Conservation (phyloP, 1,284 basidiomycete genomes). For the Moesziomyces globuligerus region DNA sequence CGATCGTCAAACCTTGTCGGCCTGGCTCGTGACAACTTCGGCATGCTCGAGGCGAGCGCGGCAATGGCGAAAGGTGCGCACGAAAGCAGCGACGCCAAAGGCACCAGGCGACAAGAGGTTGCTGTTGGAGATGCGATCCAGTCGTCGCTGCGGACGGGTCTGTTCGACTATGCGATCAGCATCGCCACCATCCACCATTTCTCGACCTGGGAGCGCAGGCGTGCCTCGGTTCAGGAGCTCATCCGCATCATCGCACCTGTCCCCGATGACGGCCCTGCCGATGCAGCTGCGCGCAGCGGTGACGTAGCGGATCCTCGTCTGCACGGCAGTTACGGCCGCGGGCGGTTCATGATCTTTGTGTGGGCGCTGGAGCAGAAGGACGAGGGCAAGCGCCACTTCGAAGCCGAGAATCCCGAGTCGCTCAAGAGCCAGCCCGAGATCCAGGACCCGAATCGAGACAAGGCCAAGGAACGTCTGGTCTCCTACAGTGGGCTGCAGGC, state of each 20-base stretch:
- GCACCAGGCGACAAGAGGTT: constrained; percentile 50
- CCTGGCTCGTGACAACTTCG: constrained; percentile 53
- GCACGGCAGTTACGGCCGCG: constrained; percentile 68
- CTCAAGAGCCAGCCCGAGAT: constrained; percentile 20
- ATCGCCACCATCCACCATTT: constrained; percentile 67
- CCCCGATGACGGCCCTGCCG: neutral
- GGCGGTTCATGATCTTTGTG: constrained; percentile 91
- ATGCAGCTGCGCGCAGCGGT: neutral
- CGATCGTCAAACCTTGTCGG: constrained; percentile 78
- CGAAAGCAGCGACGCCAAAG: neutral
- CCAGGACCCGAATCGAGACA: constrained; percentile 27
- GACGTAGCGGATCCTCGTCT: constrained; percentile 14
- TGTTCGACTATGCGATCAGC: constrained; percentile 63
- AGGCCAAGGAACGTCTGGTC: constrained; percentile 31
- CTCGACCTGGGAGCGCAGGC: constrained; percentile 55
- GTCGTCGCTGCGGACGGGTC: constrained; percentile 44
- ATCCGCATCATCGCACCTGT: constrained; percentile 51
- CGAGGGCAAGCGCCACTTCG: constrained; percentile 58
- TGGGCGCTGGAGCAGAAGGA: constrained; percentile 95
- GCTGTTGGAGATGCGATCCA: constrained; percentile 61
- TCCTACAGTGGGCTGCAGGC: constrained; percentile 32
- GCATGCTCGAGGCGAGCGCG: constrained; percentile 10
- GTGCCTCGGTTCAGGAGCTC: constrained; percentile 55
- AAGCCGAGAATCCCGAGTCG: constrained; percentile 18
- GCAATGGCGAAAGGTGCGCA: too few species aligned